Evolutionary conservation across 2,329 filamentous ascomycete species (phyloP).

Genomic region (Ascosphaera pollenicola): DNA sequence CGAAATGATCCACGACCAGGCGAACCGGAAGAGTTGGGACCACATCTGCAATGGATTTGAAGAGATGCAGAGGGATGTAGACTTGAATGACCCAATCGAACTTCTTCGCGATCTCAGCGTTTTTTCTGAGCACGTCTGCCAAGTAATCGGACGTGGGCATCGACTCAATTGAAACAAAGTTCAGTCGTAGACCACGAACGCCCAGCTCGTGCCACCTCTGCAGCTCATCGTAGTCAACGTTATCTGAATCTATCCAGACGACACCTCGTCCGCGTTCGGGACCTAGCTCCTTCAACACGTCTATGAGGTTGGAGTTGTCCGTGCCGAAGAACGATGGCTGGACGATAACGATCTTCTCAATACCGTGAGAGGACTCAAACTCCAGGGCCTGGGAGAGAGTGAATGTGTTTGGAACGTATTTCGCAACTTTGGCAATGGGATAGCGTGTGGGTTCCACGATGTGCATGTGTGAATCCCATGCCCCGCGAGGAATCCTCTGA

Average conservation of each 20-base stretch:
- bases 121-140: slow-evolving; percentile 19
- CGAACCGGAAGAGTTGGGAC: slow-evolving; percentile 28
- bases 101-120: slow-evolving; percentile 28
- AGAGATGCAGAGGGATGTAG: slow-evolving; percentile 30
- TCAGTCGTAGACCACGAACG: slow-evolving; percentile 36
- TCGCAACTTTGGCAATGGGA: slow-evolving; percentile 25
- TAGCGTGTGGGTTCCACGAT: slow-evolving; percentile 32
- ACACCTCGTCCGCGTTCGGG: slow-evolving; percentile 30
- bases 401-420: slow-evolving; percentile 29
- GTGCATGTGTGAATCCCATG: slow-evolving; percentile 45
- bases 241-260: slow-evolving; percentile 31
- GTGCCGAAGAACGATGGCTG: slow-evolving; percentile 40
- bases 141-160: slow-evolving; percentile 21
- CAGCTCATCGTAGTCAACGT: slow-evolving; percentile 18
- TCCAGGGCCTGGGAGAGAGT: slow-evolving; percentile 27
- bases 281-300: slow-evolving; percentile 29
- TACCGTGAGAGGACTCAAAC: slow-evolving; percentile 29
- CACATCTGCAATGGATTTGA: slow-evolving; percentile 27
- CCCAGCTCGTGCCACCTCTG: slow-evolving; percentile 33
- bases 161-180: slow-evolving; percentile 32
- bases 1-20: slow-evolving; percentile 39
- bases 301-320: slow-evolving; percentile 37
- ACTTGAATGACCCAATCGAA: slow-evolving; percentile 36
- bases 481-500: slow-evolving; percentile 10
- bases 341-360: slow-evolving; percentile 34